Conservation (phyloP, 148 eudicot genomes). For the Heliamphora exappendiculata region DNA sequence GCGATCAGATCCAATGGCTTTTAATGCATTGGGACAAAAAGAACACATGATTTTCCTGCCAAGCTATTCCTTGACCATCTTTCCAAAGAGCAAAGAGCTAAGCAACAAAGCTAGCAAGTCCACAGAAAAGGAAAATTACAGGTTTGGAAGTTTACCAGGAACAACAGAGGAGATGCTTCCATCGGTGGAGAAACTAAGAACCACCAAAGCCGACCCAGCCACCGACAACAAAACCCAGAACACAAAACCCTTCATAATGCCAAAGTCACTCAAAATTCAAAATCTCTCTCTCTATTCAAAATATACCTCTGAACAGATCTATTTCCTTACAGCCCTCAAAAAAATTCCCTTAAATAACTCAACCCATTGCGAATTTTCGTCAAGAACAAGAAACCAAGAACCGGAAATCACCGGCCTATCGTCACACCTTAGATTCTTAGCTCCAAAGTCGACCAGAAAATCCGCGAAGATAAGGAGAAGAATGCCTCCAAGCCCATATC, state of each 20-base stretch:
- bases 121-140: no score
- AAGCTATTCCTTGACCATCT: no score
- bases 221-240: slow-evolving; percentile 24
- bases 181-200: slow-evolving; percentile 14
- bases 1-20: no score
- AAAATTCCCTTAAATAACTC: slow-evolving; percentile 15
- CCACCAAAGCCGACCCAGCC: slow-evolving; percentile 18
- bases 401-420: background rate
- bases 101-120: no score
- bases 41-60: no score
- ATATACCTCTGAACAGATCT: background rate
- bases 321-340: background rate
- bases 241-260: slow-evolving; percentile 29
- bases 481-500: slow-evolving; percentile 22
- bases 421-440: slow-evolving; percentile 14
- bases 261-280: no score
- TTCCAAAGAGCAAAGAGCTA: no score
- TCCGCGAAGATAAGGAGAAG: slow-evolving; percentile 17
- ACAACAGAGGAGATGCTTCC: slow-evolving; percentile 6
- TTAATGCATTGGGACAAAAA: no score
- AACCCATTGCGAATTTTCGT: slow-evolving; percentile 10
- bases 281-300: no score
- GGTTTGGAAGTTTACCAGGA: slow-evolving; percentile 24
- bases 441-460: slow-evolving; percentile 17
- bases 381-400: background rate